Evolutionary conservation across 2,329 filamentous ascomycete species (phyloP).

Genomic region (Diplocarpon rosae): DNA sequence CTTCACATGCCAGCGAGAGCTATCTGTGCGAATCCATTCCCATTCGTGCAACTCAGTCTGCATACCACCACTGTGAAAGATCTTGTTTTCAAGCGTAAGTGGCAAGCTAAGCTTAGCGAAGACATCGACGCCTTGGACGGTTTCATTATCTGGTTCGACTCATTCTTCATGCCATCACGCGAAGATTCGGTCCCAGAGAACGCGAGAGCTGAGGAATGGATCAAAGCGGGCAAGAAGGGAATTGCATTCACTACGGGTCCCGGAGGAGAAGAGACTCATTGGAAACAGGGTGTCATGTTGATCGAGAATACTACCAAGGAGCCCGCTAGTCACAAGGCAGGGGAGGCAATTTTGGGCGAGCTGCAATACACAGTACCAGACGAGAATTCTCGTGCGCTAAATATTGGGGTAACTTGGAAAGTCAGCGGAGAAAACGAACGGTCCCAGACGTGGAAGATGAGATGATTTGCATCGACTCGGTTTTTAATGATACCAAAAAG

Average conservation of each 20-base stretch:
- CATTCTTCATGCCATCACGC: constrained; percentile 65
- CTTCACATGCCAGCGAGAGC: constrained; percentile 54
- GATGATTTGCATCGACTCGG: constrained; percentile 8
- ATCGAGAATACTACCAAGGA: constrained; percentile 43
- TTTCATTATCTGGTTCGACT: constrained; percentile 89
- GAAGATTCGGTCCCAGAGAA: constrained; percentile 36
- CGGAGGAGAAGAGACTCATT: constrained; percentile 67
- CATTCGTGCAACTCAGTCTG: constrained; percentile 68
- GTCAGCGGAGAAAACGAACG: constrained; percentile 19
- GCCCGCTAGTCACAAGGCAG: constrained; percentile 37
- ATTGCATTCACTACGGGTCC: constrained; percentile 88
- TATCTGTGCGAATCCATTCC: constrained; percentile 46
- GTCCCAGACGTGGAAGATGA: constrained; percentile 27
- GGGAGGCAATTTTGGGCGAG: constrained; percentile 50
- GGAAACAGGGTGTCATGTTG: constrained; percentile 74
- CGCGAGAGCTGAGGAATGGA: constrained; percentile 52
- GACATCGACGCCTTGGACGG: constrained; percentile 67
- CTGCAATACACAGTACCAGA: constrained; percentile 60
- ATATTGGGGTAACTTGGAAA: constrained; percentile 53
- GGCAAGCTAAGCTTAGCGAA: constrained; percentile 48
- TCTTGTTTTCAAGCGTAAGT: constrained; percentile 62
- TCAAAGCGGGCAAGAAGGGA: constrained; percentile 42
- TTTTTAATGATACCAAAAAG: neutral
- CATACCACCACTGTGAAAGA: constrained; percentile 62
- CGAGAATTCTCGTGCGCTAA: constrained; percentile 57